Conservation (phyloP, 257 asterid species). For the Fraxinus quadrangulata region DNA sequence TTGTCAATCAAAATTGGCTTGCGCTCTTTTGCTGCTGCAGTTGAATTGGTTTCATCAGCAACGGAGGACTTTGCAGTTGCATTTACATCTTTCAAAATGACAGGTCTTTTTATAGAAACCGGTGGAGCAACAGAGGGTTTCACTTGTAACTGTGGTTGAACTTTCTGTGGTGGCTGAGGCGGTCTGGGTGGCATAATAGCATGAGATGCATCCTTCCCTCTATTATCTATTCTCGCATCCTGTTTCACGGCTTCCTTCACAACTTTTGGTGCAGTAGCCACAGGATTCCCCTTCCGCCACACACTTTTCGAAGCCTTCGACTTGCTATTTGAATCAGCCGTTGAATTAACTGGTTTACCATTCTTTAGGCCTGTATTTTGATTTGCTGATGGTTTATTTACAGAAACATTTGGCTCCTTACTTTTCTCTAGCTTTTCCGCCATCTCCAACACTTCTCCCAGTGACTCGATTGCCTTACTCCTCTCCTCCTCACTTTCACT, state of each 20-base stretch:
- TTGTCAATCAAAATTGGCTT: conserved; percentile 91
- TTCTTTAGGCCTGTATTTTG: conserved; percentile 42
- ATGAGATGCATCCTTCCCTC: conserved; percentile 41
- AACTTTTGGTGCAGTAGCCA: conserved; percentile 57
- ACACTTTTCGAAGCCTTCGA: conserved; percentile 73
- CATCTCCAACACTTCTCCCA: conserved; percentile 88
- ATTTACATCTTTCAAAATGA: conserved; percentile 77
- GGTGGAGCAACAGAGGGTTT: conserved; percentile 83
- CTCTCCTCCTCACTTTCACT: conserved; percentile 52
- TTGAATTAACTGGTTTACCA: conserved; percentile 49
- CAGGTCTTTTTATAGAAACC: conserved; percentile 62
- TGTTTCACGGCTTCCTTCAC: conserved; percentile 56
- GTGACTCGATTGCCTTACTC: conserved; percentile 69
- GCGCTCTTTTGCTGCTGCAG: conserved; percentile 56
- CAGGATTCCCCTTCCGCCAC: conserved; percentile 97
- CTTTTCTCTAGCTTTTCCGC: conserved; percentile 77
- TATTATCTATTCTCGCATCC: conserved; percentile 44
- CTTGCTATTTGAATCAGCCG: conserved; percentile 41
- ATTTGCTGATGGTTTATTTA: conserved; percentile 44
- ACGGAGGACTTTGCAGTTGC: conserved; percentile 54
- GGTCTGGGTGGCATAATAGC: conserved; percentile 45
- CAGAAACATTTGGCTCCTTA: conserved; percentile 48
- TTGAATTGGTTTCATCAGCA: conserved; percentile 44
- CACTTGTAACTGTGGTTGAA: conserved; percentile 64
- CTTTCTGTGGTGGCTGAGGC: conserved; percentile 58